phyloP scores from a whole-genome alignment of 441 rosid genomes.

The Populus hybrid region DNA sequence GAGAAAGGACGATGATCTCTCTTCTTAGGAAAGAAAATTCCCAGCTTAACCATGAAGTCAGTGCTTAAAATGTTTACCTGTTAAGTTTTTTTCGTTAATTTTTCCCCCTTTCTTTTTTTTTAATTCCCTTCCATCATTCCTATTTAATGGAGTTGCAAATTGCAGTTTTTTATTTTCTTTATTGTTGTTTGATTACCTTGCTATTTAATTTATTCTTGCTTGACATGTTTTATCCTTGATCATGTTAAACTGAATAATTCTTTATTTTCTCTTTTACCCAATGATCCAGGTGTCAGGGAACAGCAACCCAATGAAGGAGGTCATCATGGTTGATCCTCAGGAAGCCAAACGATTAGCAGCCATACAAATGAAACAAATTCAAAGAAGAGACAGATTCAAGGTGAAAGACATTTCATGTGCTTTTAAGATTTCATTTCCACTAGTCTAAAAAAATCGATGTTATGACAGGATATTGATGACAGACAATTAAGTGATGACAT shows the following conservation, averaged over 20 bases:
- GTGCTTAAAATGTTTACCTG: too few species aligned
- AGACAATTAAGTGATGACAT: background rate
- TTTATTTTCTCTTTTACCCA: conserved; percentile 1
- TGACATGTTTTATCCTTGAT: background rate
- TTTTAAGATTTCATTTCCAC: background rate
- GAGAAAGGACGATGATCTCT: background rate
- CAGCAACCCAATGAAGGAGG: conserved; percentile 28
- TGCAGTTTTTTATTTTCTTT: background rate
- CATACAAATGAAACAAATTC: conserved; percentile 60
- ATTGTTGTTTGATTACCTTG: background rate
- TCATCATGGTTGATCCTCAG: conserved; percentile 83
- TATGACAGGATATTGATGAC: background rate
- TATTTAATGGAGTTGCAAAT: background rate
- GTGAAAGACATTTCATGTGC: conserved; percentile 25
- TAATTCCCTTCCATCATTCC: background rate
- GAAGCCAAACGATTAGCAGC: conserved; percentile 83
- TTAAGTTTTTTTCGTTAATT: too few species aligned
- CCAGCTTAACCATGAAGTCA: background rate
- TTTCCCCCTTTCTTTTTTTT: background rate
- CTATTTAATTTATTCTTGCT: background rate
- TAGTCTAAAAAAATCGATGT: background rate
- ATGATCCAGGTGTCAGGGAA: conserved; percentile 40
- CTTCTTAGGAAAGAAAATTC: background rate
- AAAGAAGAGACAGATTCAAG: conserved; percentile 59
- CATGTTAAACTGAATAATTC: background rate